phyloP scores from a whole-genome alignment of 148 eudicot species.

The Suaeda aralocaspica region DNA sequence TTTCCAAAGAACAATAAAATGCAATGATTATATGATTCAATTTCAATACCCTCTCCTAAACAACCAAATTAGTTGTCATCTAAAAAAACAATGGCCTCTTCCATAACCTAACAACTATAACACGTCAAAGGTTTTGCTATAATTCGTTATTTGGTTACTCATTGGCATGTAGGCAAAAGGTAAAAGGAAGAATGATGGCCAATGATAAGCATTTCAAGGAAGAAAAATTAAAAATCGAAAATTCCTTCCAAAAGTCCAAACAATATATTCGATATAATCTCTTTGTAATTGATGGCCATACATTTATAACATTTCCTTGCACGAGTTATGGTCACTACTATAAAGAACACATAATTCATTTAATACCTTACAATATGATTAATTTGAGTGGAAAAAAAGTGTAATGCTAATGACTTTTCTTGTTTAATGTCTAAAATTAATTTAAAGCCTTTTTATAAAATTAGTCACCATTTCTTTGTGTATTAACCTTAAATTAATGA shows the following conservation, averaged over 20 bases:
- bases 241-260: constrained; percentile 10
- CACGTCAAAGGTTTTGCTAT: neutral
- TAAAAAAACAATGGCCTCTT: neutral
- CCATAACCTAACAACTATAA: neutral
- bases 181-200: constrained; percentile 15
- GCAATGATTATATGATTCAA: neutral
- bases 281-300: constrained; percentile 2
- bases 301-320: constrained; percentile 16
- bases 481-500: constrained; percentile 25
- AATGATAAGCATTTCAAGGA: constrained; percentile 13
- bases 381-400: neutral
- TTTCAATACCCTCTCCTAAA: neutral
- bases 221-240: neutral
- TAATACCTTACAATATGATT: neutral
- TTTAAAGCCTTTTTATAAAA: neutral
- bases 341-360: neutral
- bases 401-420: neutral
- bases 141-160: constrained; percentile 8
- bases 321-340: constrained; percentile 1
- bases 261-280: constrained; percentile 8
- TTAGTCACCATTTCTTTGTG: constrained; percentile 13
- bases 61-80: neutral
- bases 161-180: constrained; percentile 15
- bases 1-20: neutral
- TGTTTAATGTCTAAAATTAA: neutral